phyloP scores from a whole-genome alignment of 345 rosid genomes.

The Arabidopsis arenosa region DNA sequence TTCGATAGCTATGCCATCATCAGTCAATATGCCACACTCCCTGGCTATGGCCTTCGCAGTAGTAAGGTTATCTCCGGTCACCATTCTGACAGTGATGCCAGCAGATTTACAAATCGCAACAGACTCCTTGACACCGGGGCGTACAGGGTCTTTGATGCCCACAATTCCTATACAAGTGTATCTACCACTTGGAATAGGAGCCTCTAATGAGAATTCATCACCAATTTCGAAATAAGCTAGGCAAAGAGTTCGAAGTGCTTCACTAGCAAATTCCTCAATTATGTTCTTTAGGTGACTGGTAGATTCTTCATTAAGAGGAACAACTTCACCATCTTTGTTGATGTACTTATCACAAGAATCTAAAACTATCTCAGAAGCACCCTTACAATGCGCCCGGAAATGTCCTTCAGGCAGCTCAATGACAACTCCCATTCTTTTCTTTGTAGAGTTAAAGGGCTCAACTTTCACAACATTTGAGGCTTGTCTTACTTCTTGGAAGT shows the following conservation, averaged over 20 bases:
- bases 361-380: conserved; percentile 87
- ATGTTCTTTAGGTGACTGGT: conserved; percentile 51
- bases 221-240: conserved; percentile 77
- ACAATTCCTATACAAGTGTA: conserved; percentile 78
- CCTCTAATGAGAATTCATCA: conserved; percentile 57
- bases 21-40: conserved; percentile 83
- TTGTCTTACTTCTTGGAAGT: conserved; percentile 62
- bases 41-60: conserved; percentile 95
- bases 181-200: conserved; percentile 61
- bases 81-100: conserved; percentile 85
- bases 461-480: conserved; percentile 68
- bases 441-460: conserved; percentile 90
- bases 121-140: conserved; percentile 84
- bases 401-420: conserved; percentile 73
- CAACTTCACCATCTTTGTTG: conserved; percentile 69
- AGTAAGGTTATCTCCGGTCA: conserved; percentile 86
- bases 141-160: conserved; percentile 87
- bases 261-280: conserved; percentile 82
- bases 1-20: conserved; percentile 65
- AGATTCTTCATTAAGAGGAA: conserved; percentile 67
- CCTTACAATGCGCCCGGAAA: conserved; percentile 73
- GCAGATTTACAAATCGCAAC: conserved; percentile 85
- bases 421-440: conserved; percentile 87
- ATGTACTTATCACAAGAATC: conserved; percentile 78
- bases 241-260: conserved; percentile 95